Base-by-base conservation (phyloP, 1,284 basidiomycete species). In the Cutaneotrichosporon sp. region DNA sequence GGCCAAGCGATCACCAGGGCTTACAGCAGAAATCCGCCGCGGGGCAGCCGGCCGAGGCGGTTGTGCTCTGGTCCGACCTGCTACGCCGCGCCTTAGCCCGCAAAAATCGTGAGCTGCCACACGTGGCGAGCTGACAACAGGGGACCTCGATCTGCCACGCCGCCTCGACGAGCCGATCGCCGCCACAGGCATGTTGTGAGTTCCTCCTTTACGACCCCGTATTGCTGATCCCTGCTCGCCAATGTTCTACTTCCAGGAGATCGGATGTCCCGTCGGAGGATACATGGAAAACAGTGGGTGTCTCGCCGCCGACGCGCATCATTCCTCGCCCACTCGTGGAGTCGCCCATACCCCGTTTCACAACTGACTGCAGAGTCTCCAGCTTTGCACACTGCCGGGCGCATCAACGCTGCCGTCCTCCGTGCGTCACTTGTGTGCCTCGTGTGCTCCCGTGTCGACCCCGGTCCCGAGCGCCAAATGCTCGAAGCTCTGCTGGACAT, bases 101-200 rank as follows among this genome's bases (percentile, higher is more conserved):
- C 7, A 46, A 49, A 20, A 52, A 49, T 17, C 54, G 66, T 68
- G 37, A 54, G 64, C 59, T 33, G 13, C 21, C 8, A 15, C 9
- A n/a, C 8, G 4, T 22, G n/a, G n/a, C 9, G 5, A 30, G 20
- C 40, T 49, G 30, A 49, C 20, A 15, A 2, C 42, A 69, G 68
- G 62, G 39, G 63, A 68, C 34, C 41, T 63, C 44, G 48, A 52
- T 18, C 36, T 65, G 3, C 61, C 66, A 10, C 39, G 46, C 15
- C 49, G 44, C 17, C 59, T 70, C 18, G 49, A 55, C 23, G 21
- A 36, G 1, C 46, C 47, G 4, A 30, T 72, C 3, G 50, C 59
- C 1, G 52, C 57, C 5, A 61, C 61, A 2, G 68, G 66, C 0
- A 62, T 68, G 14, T 72, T 68, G 70, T 72, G 48, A 58, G 70